A percentile compares a stretch with the other conserved stretches of the same genome.
Conservation (phyloP, 768 basidiomycete genomes). For the Dacryopinax primogenitus region DNA sequence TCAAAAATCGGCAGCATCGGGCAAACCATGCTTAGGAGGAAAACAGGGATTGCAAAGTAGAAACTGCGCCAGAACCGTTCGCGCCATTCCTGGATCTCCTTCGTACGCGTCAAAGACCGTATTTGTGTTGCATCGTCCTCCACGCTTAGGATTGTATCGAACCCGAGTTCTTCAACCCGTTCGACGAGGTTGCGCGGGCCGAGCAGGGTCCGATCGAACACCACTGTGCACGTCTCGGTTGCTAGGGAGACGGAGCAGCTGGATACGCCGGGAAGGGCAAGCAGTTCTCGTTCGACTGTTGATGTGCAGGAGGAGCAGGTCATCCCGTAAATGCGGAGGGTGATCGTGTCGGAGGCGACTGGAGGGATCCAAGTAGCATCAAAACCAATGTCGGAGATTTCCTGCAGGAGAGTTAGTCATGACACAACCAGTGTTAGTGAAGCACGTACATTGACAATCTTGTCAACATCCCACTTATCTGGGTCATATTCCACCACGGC, state of each 20-base stretch:
- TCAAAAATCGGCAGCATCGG: conserved; percentile 51
- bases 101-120: conserved; percentile 70
- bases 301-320: conserved; percentile 72
- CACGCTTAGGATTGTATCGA: conserved; percentile 65
- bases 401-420: conserved; percentile 35
- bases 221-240: conserved; percentile 59
- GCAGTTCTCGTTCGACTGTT: conserved; percentile 59
- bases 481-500: conserved; percentile 85
- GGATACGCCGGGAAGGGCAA: conserved; percentile 56
- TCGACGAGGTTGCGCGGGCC: conserved; percentile 82
- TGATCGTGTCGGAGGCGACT: conserved; percentile 50
- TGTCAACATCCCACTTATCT: conserved; percentile 61
- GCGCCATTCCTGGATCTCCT: conserved; percentile 87
- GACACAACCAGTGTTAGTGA: neutral
- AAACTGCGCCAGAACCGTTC: conserved; percentile 59
- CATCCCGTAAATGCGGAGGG: conserved; percentile 81
- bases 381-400: conserved; percentile 87
- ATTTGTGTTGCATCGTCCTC: conserved; percentile 72
- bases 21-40: conserved; percentile 78
- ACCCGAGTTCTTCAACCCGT: conserved; percentile 75
- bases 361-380: conserved; percentile 68
- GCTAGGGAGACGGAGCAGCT: conserved; percentile 61
- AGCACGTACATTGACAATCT: conserved; percentile 54
- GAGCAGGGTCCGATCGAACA: conserved; percentile 59
- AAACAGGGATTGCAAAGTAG: conserved; percentile 81